These are phyloP conservation scores for Micractinium sp. DNA, from an alignment of 139 green algal species.

Conservation along the genomic window DNA sequence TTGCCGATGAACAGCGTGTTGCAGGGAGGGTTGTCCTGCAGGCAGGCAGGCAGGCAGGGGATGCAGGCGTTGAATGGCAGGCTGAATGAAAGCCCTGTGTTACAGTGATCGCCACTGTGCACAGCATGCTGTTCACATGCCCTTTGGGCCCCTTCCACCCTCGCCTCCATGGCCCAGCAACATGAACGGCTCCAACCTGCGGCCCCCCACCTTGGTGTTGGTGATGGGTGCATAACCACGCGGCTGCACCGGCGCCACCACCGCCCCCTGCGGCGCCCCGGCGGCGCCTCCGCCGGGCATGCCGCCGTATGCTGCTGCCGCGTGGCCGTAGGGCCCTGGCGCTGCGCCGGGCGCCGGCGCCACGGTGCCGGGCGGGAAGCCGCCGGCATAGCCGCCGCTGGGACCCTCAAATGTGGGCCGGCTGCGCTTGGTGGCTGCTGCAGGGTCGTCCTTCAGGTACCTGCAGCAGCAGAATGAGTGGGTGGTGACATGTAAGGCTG, in stretches of 20 bases:
- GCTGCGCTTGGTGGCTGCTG: slow-evolving; percentile 53
- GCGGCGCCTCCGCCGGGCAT: background rate
- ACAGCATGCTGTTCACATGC: too few species aligned
- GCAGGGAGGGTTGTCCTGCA: slow-evolving; percentile 90
- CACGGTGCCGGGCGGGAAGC: background rate
- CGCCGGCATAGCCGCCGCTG: background rate
- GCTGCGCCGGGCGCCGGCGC: background rate
- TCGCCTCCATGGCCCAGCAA: background rate
- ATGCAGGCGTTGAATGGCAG: too few species aligned
- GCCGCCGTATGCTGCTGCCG: background rate
- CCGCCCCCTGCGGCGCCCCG: background rate
- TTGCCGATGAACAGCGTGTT: slow-evolving; percentile 97
- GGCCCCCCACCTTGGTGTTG: slow-evolving; percentile 59
- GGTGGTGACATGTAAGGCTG: background rate
- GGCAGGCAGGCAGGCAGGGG: background rate
- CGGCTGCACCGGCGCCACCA: slow-evolving; percentile 25
- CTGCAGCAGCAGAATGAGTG: slow-evolving; percentile 45
- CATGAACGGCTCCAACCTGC: background rate
- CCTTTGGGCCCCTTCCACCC: too few species aligned
- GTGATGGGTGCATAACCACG: slow-evolving; percentile 66
- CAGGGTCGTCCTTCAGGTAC: slow-evolving; percentile 75
- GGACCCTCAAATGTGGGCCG: slow-evolving; percentile 7
- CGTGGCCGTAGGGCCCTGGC: background rate
- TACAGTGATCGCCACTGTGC: too few species aligned
- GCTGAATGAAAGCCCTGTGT: too few species aligned